Evolutionary conservation across 495 filamentous ascomycete genomes (phyloP).

Genomic region (Penicillium maclennaniae): DNA sequence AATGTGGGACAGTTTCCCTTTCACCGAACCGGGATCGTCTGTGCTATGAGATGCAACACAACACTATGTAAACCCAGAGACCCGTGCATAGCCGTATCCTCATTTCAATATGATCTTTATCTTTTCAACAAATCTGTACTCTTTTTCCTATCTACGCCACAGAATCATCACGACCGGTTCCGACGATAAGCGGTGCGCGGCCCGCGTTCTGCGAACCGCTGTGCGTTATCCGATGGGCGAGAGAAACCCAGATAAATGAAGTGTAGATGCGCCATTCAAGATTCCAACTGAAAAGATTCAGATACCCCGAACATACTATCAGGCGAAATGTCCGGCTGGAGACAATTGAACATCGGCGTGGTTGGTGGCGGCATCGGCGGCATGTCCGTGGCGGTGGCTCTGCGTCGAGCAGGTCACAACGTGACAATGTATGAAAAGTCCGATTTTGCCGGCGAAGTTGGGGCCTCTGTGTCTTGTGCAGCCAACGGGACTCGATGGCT

Average conservation of each 20-base stretch:
- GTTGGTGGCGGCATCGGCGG: conserved; percentile 70
- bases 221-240: conserved; percentile 11
- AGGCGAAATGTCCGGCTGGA: conserved; percentile 25
- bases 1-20: conserved; percentile 37
- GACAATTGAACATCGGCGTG: conserved; percentile 47
- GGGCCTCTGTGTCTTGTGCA: conserved; percentile 42
- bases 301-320: neutral
- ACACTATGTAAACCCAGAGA: neutral
- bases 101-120: neutral
- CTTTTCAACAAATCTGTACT: neutral
- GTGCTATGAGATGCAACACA: conserved; percentile 2
- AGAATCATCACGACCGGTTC: neutral
- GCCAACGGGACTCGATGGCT: conserved; percentile 46
- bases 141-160: neutral
- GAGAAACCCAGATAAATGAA: conserved; percentile 16
- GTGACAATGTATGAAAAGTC: conserved; percentile 49
- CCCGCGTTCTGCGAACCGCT: conserved; percentile 10
- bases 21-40: conserved; percentile 27
- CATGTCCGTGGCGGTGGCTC: conserved; percentile 59
- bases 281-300: neutral
- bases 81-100: neutral
- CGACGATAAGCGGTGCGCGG: conserved; percentile 25
- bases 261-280: neutral
- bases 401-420: conserved; percentile 59
- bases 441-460: conserved; percentile 42